These are phyloP conservation scores for Pichia sp. DNA, from an alignment of 1,139 yeast genomes.

Conservation along the genomic window DNA sequence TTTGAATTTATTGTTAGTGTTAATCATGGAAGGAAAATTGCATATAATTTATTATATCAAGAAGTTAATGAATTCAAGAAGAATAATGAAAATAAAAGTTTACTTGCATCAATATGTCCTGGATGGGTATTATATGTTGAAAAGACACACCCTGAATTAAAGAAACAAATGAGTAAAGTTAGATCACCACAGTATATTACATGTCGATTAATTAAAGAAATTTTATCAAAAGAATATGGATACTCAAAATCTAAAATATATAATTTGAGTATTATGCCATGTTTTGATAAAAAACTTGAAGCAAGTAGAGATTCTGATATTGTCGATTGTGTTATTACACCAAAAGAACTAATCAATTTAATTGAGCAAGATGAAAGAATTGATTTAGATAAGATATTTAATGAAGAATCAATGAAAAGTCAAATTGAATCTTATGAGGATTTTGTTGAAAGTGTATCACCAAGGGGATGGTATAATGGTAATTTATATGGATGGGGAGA, in stretches of 20 bases:
- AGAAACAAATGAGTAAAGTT: constrained; percentile 55
- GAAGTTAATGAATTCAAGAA: constrained; percentile 32
- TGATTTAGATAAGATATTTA: constrained; percentile 31
- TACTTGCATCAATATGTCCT: constrained; percentile 53
- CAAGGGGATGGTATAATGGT: constrained; percentile 52
- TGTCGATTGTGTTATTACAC: constrained; percentile 92
- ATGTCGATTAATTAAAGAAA: constrained; percentile 65
- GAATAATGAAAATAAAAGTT: background rate
- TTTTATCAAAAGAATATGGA: constrained; percentile 39
- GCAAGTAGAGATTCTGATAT: constrained; percentile 67
- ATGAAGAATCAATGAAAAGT: constrained; percentile 13
- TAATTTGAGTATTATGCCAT: constrained; percentile 89
- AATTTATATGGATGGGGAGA: constrained; percentile 56
- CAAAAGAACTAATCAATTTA: constrained; percentile 75
- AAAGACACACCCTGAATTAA: constrained; percentile 83
- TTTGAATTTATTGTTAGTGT: constrained; percentile 78
- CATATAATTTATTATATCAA: constrained; percentile 54
- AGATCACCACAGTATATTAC: constrained; percentile 94
- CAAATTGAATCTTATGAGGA: background rate
- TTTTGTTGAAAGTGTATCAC: constrained; percentile 39
- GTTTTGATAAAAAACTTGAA: constrained; percentile 93
- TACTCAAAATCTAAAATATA: constrained; percentile 43
- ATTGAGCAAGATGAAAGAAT: constrained; percentile 44
- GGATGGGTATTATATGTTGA: constrained; percentile 97
- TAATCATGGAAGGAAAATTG: constrained; percentile 69